A percentile compares a stretch with the other conserved stretches of the same genome.
phyloP scores from a whole-genome alignment of 257 asterid genomes.

The Solanum medicagineum region DNA sequence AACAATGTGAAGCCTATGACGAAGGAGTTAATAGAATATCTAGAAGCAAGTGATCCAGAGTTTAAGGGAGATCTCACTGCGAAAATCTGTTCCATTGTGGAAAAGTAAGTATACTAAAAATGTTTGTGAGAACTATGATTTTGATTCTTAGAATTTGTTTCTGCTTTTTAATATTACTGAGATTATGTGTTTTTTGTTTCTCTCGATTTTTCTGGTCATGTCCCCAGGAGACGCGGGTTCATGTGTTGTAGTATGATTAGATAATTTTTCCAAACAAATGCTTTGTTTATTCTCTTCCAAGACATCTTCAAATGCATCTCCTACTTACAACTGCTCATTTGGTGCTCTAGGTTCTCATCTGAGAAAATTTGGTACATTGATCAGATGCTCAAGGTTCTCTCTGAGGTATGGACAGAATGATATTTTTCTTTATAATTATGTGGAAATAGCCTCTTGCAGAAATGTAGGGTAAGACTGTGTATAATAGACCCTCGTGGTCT shows the following conservation, averaged over 20 bases:
- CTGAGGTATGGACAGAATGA: slow-evolving; percentile 49
- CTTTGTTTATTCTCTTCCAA: neutral
- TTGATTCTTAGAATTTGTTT: neutral
- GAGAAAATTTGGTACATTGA: slow-evolving; percentile 92
- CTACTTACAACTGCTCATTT: slow-evolving; percentile 20
- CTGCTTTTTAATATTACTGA: neutral
- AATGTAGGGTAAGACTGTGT: neutral
- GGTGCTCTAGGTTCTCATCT: slow-evolving; percentile 71
- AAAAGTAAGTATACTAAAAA: slow-evolving; percentile 59
- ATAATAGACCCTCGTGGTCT: neutral
- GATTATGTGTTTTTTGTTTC: neutral
- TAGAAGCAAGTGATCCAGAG: slow-evolving; percentile 83
- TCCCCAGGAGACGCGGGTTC: neutral
- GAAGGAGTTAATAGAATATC: slow-evolving; percentile 80
- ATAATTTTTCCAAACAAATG: neutral
- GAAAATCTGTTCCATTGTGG: slow-evolving; percentile 91
- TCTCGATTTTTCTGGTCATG: neutral
- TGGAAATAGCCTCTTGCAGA: neutral
- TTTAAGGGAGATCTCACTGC: slow-evolving; percentile 88
- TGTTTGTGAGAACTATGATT: neutral
- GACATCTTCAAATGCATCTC: slow-evolving; percentile 11
- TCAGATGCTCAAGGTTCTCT: slow-evolving; percentile 91
- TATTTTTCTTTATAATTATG: slow-evolving; percentile 4
- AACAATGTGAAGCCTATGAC: slow-evolving; percentile 81
- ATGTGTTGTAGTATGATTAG: neutral